A percentile compares a stretch with the other conserved stretches of the same genome.
Evolutionary conservation across 2,329 filamentous ascomycete species (phyloP).

Genomic region (Aspergillus ibericus): DNA sequence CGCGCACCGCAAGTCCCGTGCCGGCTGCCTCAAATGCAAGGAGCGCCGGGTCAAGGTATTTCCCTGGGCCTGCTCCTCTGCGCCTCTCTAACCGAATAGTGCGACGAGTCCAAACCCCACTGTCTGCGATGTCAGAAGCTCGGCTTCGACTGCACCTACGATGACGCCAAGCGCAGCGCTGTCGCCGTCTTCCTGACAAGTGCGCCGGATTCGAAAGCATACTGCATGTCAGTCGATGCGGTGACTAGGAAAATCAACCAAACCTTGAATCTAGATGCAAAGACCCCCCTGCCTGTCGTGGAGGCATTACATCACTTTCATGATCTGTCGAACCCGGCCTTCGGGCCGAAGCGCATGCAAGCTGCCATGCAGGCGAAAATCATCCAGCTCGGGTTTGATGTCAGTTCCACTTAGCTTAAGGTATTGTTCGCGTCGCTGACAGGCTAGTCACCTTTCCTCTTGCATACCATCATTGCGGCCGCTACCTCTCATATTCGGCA

Average conservation of each 20-base stretch:
- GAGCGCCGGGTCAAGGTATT: constrained; percentile 37
- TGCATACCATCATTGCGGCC: constrained; percentile 39
- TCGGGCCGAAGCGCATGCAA: constrained; percentile 14
- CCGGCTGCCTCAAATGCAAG: constrained; percentile 37
- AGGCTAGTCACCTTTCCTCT: constrained; percentile 35
- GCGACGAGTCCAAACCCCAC: constrained; percentile 35
- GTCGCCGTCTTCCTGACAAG: constrained; percentile 10
- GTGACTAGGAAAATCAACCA: constrained; percentile 26
- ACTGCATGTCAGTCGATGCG: constrained; percentile 22
- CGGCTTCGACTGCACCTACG: constrained; percentile 33
- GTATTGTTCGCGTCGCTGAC: neutral
- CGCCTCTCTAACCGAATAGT: constrained; percentile 20
- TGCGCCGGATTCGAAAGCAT: constrained; percentile 17
- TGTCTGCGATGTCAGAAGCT: constrained; percentile 34
- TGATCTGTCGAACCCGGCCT: constrained; percentile 14
- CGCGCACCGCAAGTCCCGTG: constrained; percentile 37
- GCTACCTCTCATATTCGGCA: constrained; percentile 34
- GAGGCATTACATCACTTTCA: constrained; percentile 34
- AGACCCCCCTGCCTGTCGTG: constrained; percentile 8
- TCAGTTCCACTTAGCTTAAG: constrained; percentile 11
- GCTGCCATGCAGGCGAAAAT: constrained; percentile 26
- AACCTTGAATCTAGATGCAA: constrained; percentile 19
- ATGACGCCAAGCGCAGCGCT: neutral
- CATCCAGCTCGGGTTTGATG: constrained; percentile 33
- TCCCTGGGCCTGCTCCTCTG: neutral